A percentile compares a stretch with the other conserved stretches of the same genome.
Conservation (phyloP, 352 stramenopile species). For the Achlya hypogyna region DNA sequence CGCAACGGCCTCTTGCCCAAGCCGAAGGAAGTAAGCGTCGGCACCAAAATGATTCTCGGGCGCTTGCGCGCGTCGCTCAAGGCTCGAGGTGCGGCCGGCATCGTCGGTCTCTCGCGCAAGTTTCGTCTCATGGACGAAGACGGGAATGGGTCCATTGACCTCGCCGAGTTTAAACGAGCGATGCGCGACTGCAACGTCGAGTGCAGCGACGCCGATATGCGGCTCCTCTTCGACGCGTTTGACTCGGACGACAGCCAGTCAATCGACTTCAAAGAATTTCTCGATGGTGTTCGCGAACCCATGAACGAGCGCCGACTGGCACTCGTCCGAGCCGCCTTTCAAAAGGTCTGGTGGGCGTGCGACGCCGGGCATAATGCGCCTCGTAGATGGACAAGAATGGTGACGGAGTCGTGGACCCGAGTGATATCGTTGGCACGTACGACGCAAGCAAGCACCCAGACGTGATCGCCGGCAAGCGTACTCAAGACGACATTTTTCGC, state of each 20-base stretch:
- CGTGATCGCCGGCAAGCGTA: slow-evolving; percentile 26
- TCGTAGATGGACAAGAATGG: slow-evolving; percentile 22
- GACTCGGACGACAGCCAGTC: slow-evolving; percentile 67
- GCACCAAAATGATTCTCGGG: slow-evolving; percentile 46
- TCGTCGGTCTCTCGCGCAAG: slow-evolving; percentile 65
- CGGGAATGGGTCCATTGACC: slow-evolving; percentile 54
- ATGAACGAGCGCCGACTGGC: slow-evolving; percentile 55
- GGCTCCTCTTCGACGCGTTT: slow-evolving; percentile 74
- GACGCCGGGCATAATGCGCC: not conserved
- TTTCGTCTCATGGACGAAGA: slow-evolving; percentile 74
- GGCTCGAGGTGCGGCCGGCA: slow-evolving; percentile 49
- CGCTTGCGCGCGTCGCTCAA: slow-evolving; percentile 41
- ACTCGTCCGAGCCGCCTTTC: slow-evolving; percentile 76
- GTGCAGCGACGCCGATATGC: slow-evolving; percentile 44
- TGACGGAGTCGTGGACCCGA: slow-evolving; percentile 20
- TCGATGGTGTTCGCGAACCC: slow-evolving; percentile 64
- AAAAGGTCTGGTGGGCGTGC: slow-evolving; percentile 21
- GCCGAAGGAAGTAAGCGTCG: slow-evolving; percentile 23
- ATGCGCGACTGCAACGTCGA: slow-evolving; percentile 47
- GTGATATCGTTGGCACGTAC: slow-evolving; percentile 27
- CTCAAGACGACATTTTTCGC: slow-evolving; percentile 22
- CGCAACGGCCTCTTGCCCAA: slow-evolving; percentile 15
- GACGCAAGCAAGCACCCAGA: slow-evolving; percentile 30
- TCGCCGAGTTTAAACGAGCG: slow-evolving; percentile 66
- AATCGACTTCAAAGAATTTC: slow-evolving; percentile 82